Conservation (phyloP, 1,284 basidiomycete species). For the Sanguinoderma infundibulare region DNA sequence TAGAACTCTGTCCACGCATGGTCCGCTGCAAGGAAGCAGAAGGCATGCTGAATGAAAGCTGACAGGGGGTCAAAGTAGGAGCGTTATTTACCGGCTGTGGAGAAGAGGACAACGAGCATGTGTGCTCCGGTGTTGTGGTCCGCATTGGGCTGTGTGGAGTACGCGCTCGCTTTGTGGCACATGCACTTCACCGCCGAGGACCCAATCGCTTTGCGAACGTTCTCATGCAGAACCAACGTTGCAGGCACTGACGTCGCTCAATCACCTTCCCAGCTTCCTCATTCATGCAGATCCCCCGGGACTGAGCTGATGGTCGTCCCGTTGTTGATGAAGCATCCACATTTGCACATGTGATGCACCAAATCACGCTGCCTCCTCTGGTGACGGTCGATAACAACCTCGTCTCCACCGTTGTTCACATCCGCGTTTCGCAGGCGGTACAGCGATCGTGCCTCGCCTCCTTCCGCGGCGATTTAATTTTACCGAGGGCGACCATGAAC, state of each 20-base stretch:
- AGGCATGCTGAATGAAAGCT: background rate
- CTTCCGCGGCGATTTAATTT: background rate
- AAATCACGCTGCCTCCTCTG: background rate
- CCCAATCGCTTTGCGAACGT: conserved; percentile 2
- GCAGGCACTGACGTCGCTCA: background rate
- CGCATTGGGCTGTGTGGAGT: background rate
- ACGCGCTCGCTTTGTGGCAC: conserved; percentile 3
- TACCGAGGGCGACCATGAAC: background rate
- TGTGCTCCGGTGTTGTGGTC: conserved; percentile 4
- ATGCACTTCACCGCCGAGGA: too few species aligned
- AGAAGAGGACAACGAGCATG: conserved; percentile 8
- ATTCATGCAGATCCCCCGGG: background rate
- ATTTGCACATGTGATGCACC: conserved; percentile 12
- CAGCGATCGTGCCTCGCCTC: background rate
- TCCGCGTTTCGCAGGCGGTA: background rate
- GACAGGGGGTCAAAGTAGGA: background rate
- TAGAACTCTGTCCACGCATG: background rate
- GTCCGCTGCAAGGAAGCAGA: background rate
- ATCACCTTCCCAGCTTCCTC: background rate
- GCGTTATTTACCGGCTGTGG: background rate
- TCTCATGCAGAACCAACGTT: background rate
- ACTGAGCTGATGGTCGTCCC: background rate
- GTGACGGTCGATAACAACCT: background rate
- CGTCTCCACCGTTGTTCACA: background rate
- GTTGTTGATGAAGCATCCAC: background rate